Conservation (phyloP, 805 yeast genomes). For the Cyberlindnera nakhonratchasimensis region DNA sequence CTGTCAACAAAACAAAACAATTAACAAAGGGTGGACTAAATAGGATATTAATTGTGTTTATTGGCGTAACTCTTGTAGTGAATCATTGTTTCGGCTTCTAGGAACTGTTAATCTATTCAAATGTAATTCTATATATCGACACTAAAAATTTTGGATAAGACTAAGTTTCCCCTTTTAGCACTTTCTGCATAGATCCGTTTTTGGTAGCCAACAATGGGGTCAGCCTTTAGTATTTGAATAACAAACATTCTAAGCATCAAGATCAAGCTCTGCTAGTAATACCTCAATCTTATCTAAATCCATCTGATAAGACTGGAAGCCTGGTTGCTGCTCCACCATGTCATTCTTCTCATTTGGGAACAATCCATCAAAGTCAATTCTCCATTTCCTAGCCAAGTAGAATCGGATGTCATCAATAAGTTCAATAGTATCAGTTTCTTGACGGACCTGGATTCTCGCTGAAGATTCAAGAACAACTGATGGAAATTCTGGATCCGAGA, state of each 20-base stretch:
- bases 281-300: conserved; percentile 41
- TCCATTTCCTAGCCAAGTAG: conserved; percentile 39
- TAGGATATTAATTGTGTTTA: not conserved
- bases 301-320: conserved; percentile 19
- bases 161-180: no score
- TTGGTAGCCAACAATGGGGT: no score
- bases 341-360: conserved; percentile 28
- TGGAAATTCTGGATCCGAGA: conserved; percentile 36
- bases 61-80: no score
- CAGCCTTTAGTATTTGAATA: no score
- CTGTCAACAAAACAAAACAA: not conserved
- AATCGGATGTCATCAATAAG: conserved; percentile 73
- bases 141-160: no score
- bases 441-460: conserved; percentile 50
- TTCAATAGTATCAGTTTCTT: conserved; percentile 78
- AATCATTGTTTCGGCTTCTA: no score
- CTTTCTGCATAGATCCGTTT: no score
- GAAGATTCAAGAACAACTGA: conserved; percentile 47
- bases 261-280: conserved; percentile 35
- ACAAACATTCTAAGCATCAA: conserved; percentile 37
- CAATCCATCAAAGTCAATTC: conserved; percentile 32
- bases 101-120: no score
- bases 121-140: no score
- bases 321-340: conserved; percentile 21
- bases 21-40: not conserved